Percentiles rank a stretch among this genome's conserved stretches.
Conservation (phyloP, 306 rosid species). For the Carpinus viminea region DNA sequence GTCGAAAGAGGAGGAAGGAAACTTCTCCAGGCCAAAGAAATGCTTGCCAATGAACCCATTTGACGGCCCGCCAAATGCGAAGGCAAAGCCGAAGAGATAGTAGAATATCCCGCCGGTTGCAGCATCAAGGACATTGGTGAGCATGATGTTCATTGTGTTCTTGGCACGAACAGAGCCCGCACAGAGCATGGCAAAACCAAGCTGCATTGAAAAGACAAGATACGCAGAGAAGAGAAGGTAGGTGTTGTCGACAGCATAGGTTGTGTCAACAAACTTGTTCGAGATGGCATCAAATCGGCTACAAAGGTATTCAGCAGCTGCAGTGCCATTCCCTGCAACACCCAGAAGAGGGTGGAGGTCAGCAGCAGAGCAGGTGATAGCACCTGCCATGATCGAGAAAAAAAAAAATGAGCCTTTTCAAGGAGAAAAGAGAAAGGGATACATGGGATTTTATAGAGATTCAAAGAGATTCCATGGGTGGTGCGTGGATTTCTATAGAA, state of each 20-base stretch:
- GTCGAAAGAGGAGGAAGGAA: constrained; percentile 40
- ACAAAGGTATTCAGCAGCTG: constrained; percentile 52
- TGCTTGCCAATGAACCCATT: constrained; percentile 83
- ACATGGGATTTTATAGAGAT: too few relatives aligned
- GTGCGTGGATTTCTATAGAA: background rate
- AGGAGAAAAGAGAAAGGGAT: too few relatives aligned
- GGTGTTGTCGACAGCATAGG: constrained; percentile 62
- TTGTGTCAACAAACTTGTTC: constrained; percentile 44
- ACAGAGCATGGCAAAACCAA: constrained; percentile 64
- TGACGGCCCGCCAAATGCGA: constrained; percentile 77
- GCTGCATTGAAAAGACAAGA: constrained; percentile 62
- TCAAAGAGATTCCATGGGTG: background rate
- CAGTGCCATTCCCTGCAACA: constrained; percentile 12
- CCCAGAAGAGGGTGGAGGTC: constrained; percentile 51
- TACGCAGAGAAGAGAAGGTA: constrained; percentile 82
- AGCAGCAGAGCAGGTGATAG: constrained; percentile 44
- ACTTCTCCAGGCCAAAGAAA: constrained; percentile 57
- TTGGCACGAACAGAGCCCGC: constrained; percentile 63
- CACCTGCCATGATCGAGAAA: background rate
- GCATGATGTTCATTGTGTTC: constrained; percentile 66
- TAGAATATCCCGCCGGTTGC: constrained; percentile 86
- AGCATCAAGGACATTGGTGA: constrained; percentile 91
- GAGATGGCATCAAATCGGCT: constrained; percentile 36
- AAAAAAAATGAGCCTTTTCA: background rate
- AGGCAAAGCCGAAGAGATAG: constrained; percentile 93